Conservation (phyloP, 2,329 filamentous ascomycete species). For the Aspergillus carbonarius region DNA sequence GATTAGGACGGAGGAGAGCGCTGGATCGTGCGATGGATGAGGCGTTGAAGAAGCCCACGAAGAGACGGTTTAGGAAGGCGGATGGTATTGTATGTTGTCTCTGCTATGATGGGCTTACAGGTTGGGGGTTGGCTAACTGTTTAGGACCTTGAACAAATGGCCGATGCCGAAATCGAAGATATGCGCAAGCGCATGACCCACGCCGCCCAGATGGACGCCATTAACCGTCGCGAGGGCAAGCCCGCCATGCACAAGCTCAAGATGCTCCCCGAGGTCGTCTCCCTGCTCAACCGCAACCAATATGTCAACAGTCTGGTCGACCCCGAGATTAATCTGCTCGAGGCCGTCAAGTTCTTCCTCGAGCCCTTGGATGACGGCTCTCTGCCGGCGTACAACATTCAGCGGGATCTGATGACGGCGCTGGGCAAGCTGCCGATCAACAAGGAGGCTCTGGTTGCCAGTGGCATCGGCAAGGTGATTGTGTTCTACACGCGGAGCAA, state of each 20-base stretch:
- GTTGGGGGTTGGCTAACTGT: conserved; percentile 11
- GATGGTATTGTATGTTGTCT: conserved; percentile 74
- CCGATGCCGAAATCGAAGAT: conserved; percentile 83
- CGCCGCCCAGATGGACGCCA: conserved; percentile 82
- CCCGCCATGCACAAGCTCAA: conserved; percentile 91
- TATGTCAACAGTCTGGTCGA: conserved; percentile 82
- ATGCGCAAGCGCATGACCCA: conserved; percentile 88
- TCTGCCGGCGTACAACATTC: conserved; percentile 93
- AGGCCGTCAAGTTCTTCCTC: conserved; percentile 94
- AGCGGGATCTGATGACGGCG: conserved; percentile 86
- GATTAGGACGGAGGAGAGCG: conserved; percentile 67
- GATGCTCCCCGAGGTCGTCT: conserved; percentile 86
- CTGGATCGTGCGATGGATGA: conserved; percentile 86
- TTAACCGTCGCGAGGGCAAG: conserved; percentile 72
- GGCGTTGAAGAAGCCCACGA: conserved; percentile 76
- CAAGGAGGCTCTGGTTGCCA: conserved; percentile 85
- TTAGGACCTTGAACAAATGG: conserved; percentile 83
- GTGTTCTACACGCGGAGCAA: conserved; percentile 97
- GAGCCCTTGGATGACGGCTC: conserved; percentile 93
- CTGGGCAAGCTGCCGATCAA: conserved; percentile 80
- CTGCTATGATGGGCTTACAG: neutral
- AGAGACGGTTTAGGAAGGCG: conserved; percentile 71
- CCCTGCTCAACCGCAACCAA: conserved; percentile 82
- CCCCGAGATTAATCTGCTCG: conserved; percentile 90
- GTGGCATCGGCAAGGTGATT: conserved; percentile 92